Evolutionary conservation across 148 eudicot genomes (phyloP), one percentile per base, ranked within the genome.

Genomic region (Amaranthus cruentus): DNA sequence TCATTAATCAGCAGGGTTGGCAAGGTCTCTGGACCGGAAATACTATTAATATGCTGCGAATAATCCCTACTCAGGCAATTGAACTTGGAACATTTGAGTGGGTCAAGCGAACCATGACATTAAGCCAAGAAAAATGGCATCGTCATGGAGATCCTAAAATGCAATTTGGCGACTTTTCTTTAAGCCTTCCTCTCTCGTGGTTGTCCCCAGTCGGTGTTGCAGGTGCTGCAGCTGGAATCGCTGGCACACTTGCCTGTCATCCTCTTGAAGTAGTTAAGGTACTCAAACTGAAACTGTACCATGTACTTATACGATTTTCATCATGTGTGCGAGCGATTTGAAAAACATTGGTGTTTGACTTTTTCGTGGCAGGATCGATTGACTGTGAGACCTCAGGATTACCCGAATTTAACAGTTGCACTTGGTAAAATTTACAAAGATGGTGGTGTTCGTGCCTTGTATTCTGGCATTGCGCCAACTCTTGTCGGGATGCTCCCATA

Each of bases 211-310:
- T 91, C 83, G 97, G 97, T 52, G 81, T 91, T 54, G 97, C 90
- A 56, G 98, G 97, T 74, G 98, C 97, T 49, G 87, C 98, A 52
- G 98, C 98, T 69, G 98, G 98, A 76, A 56, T 94, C 73, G 88
- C 82, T 64, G 86, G 91, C 74, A 91, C 98, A 11, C 93, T 94
- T 66, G 98, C 72, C 54, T 89, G 97, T 75, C 98, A 94, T 75
- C 98, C 98, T 21, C 97, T 94, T 58, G 98, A 94, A 91, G 98
- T 89, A 61, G 80, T 94, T 66, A 94, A 91, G 97, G 98, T 94
- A 85, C 52, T 55, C 69, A 44, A 50, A 42, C 50, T 6, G 13
- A 49, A 56, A 47, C 12, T 47, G 3, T 47, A 21, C 9, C 68
- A 64, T 14, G 13, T 0, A 46, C 15, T 63, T 7, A 9, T 50